Conservation (phyloP, 768 basidiomycete species). For the Serendipita sp. region DNA sequence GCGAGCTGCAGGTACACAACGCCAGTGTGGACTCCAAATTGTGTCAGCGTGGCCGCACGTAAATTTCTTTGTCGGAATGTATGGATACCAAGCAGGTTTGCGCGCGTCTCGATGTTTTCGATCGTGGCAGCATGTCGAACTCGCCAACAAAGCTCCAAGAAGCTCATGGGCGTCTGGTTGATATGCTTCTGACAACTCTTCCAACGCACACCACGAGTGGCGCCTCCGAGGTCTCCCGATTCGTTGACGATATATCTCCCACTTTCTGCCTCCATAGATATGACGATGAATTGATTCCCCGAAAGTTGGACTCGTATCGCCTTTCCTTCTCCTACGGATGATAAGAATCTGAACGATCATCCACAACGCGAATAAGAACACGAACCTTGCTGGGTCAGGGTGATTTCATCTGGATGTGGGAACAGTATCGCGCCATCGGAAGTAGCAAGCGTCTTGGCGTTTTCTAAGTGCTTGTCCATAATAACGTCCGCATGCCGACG, state of each 20-base stretch:
- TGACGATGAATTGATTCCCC: slow-evolving; percentile 56
- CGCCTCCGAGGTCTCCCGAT: slow-evolving; percentile 63
- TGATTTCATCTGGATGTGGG: slow-evolving; percentile 42
- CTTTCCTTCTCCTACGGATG: slow-evolving; percentile 31
- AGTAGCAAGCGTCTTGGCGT: slow-evolving; percentile 21
- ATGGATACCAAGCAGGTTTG: slow-evolving; percentile 68
- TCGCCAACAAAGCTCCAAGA: slow-evolving; percentile 26
- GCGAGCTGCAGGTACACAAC: slow-evolving; percentile 64
- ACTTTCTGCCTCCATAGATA: slow-evolving; percentile 66
- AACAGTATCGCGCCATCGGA: slow-evolving; percentile 39
- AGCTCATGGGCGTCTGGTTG: slow-evolving; percentile 49
- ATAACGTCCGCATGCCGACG: slow-evolving; percentile 49
- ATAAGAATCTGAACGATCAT: neutral
- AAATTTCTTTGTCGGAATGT: slow-evolving; percentile 57
- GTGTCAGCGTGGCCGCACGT: slow-evolving; percentile 23
- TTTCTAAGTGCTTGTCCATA: slow-evolving; percentile 18
- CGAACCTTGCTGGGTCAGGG: slow-evolving; percentile 40
- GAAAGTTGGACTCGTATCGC: slow-evolving; percentile 56
- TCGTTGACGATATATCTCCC: slow-evolving; percentile 67
- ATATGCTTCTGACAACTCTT: slow-evolving; percentile 37
- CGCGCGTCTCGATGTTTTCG: slow-evolving; percentile 71
- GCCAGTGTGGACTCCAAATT: slow-evolving; percentile 49
- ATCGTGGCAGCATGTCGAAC: slow-evolving; percentile 45
- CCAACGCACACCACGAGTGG: slow-evolving; percentile 51
- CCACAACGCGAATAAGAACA: neutral